These are phyloP conservation scores for Argentina anserina DNA, from an alignment of 306 rosid genomes.

Conservation along the genomic window DNA sequence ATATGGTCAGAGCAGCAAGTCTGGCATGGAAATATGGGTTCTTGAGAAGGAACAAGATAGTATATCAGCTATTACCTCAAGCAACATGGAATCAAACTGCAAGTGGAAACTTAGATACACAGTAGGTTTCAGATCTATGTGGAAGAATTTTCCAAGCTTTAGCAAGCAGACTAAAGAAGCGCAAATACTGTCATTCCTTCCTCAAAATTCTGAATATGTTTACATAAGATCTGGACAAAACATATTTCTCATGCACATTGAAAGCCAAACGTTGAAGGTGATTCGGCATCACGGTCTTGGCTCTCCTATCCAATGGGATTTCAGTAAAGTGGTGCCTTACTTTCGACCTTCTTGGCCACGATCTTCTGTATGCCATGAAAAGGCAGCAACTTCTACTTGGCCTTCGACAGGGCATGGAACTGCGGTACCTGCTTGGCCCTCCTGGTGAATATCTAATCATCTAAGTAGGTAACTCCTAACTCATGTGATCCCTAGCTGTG, in stretches of 20 bases:
- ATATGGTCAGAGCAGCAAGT: conserved; percentile 67
- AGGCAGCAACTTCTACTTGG: neutral
- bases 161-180: conserved; percentile 46
- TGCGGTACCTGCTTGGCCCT: conserved; percentile 1
- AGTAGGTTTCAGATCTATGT: conserved; percentile 43
- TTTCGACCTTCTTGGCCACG: conserved; percentile 64
- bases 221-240: conserved; percentile 52
- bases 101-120: conserved; percentile 52
- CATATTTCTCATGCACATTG: conserved; percentile 45
- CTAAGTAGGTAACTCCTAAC: neutral
- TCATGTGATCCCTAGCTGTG: conserved; percentile 5
- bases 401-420: neutral
- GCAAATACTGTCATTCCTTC: conserved; percentile 60
- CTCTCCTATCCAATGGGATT: conserved; percentile 57
- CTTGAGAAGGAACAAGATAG: conserved; percentile 41
- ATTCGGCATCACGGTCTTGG: conserved; percentile 53
- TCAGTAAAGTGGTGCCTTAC: conserved; percentile 63
- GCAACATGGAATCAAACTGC: conserved; percentile 24
- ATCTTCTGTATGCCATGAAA: conserved; percentile 18
- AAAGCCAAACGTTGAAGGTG: conserved; percentile 38
- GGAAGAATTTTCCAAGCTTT: conserved; percentile 53
- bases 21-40: conserved; percentile 72
- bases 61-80: conserved; percentile 26
- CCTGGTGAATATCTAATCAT: neutral
- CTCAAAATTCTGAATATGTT: conserved; percentile 48